Conservation (phyloP, 345 rosid species). For the Chamaenerion angustifolium region DNA sequence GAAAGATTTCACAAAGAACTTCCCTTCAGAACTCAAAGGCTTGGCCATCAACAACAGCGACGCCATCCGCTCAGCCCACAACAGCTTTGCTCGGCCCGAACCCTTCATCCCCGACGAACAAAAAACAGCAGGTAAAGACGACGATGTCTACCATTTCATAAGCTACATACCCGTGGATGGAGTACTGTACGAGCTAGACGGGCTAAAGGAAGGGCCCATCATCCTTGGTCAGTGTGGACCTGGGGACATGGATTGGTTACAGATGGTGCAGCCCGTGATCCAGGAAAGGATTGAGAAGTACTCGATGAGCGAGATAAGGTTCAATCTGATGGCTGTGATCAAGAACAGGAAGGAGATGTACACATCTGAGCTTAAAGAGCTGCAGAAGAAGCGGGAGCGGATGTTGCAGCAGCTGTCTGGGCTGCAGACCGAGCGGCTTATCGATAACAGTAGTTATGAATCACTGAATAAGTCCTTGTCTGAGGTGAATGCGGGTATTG, state of each 20-base stretch:
- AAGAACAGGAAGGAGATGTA: slow-evolving; percentile 81
- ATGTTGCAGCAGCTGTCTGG: slow-evolving; percentile 48
- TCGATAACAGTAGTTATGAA: slow-evolving; percentile 24
- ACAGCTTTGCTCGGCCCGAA: slow-evolving; percentile 96
- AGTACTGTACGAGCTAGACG: slow-evolving; percentile 92
- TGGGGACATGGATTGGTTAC: slow-evolving; percentile 67
- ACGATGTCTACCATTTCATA: slow-evolving; percentile 93
- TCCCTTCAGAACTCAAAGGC: slow-evolving; percentile 91
- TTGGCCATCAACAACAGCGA: slow-evolving; percentile 95
- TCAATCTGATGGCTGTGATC: slow-evolving; percentile 87
- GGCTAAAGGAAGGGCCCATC: slow-evolving; percentile 89
- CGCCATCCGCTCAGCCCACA: slow-evolving; percentile 80
- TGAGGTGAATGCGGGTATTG: slow-evolving; percentile 66
- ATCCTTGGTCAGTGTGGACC: slow-evolving; percentile 73
- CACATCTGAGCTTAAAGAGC: slow-evolving; percentile 77
- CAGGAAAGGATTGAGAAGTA: slow-evolving; percentile 87
- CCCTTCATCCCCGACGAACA: slow-evolving; percentile 91
- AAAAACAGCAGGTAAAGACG: slow-evolving; percentile 79
- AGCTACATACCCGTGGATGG: slow-evolving; percentile 92
- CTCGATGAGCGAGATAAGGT: slow-evolving; percentile 86
- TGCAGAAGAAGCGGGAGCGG: slow-evolving; percentile 71
- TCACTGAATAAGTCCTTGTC: slow-evolving; percentile 44
- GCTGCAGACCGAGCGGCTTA: slow-evolving; percentile 23
- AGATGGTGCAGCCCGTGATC: slow-evolving; percentile 86
- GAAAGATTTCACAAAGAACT: slow-evolving; percentile 80